These are phyloP conservation scores for Botrytis galanthina DNA, from an alignment of 2,329 filamentous ascomycete species.

Conservation along the genomic window DNA sequence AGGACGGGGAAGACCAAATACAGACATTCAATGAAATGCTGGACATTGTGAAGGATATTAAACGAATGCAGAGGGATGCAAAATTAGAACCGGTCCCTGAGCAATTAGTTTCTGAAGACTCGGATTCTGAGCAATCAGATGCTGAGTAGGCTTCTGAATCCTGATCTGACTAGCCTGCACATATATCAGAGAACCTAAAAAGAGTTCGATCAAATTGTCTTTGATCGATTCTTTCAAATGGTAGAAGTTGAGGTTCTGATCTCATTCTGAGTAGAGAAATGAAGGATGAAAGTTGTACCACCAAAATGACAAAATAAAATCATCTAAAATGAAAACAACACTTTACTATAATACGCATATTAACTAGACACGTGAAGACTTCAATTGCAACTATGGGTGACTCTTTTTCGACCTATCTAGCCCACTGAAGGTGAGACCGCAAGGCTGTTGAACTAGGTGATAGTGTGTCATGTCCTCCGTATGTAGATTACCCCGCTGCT, in stretches of 20 bases:
- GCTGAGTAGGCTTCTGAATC: background rate
- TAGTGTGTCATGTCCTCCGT: background rate
- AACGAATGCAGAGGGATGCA: background rate
- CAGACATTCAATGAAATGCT: background rate
- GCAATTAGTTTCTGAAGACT: background rate
- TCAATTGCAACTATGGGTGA: background rate
- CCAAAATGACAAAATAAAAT: background rate
- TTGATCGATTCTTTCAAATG: no score
- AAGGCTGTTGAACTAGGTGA: background rate
- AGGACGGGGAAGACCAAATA: background rate
- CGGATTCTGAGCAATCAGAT: no score
- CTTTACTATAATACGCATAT: background rate
- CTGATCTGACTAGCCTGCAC: background rate
- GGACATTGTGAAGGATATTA: background rate
- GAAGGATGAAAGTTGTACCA: background rate
- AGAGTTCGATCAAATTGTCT: background rate
- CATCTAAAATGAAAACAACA: background rate
- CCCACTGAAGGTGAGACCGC: background rate
- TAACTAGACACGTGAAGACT: background rate
- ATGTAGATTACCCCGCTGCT: background rate
- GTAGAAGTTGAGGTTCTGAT: no score
- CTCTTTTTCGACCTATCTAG: background rate
- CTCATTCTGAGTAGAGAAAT: background rate
- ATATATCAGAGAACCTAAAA: background rate
- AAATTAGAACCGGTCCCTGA: background rate